Evolutionary conservation across 495 filamentous ascomycete genomes (phyloP).

Genomic region (Aspergillus ellipticus): DNA sequence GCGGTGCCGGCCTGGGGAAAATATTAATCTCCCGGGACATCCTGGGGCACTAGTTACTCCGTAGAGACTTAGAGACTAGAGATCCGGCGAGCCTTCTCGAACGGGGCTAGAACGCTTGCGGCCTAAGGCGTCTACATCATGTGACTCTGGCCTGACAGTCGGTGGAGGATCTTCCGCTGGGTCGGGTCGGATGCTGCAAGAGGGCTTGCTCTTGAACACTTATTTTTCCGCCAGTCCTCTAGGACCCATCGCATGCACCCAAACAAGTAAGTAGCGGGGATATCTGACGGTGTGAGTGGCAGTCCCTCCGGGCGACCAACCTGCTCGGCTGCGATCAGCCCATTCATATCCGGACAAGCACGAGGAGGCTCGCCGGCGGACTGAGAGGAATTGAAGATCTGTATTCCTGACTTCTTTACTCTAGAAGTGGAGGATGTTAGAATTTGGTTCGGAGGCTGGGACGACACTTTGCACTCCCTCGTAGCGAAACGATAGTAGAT

Average conservation of each 20-base stretch:
- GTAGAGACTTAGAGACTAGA: too few relatives aligned
- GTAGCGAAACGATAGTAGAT: too few relatives aligned
- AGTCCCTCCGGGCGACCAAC: background rate
- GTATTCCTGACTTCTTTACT: background rate
- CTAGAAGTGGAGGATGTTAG: background rate
- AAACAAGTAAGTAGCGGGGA: too few relatives aligned
- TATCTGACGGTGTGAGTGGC: background rate
- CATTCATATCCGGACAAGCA: background rate
- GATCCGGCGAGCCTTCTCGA: background rate
- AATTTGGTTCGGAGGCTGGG: too few relatives aligned
- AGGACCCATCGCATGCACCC: too few relatives aligned
- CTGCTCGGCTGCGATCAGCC: background rate
- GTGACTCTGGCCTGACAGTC: background rate
- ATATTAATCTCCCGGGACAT: background rate
- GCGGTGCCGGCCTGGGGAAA: background rate
- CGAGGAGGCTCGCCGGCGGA: background rate
- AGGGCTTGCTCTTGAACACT: too few relatives aligned
- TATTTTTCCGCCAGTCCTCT: too few relatives aligned
- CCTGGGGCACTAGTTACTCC: too few relatives aligned
- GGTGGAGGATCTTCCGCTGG: background rate
- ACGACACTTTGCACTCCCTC: too few relatives aligned
- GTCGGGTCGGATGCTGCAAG: too few relatives aligned
- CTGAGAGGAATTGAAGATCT: background rate
- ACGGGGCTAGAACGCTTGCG: background rate
- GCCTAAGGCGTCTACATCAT: background rate